A percentile compares a stretch with the other conserved stretches of the same genome.
Evolutionary conservation across 257 asterid species (phyloP).

Genomic region (Solanum paucissectum): DNA sequence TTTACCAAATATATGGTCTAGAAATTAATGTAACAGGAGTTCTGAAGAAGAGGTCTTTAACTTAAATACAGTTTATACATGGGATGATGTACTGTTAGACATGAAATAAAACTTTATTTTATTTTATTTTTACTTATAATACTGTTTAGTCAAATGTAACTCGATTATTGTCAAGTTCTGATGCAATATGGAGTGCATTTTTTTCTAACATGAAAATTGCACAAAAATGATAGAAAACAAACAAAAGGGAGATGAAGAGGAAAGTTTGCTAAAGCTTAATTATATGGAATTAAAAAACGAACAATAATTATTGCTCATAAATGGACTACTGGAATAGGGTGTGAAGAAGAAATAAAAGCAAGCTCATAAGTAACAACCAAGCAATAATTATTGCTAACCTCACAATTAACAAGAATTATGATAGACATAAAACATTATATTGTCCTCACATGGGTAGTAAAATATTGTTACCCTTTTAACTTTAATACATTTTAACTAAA

Average conservation of each 20-base stretch:
- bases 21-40: not conserved
- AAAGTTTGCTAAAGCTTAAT: not conserved
- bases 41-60: not conserved
- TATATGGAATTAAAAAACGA: not conserved
- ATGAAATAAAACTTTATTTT: not conserved
- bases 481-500: no score
- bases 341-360: not conserved
- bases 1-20: not conserved
- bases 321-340: not conserved
- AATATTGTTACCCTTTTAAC: no score
- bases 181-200: not conserved
- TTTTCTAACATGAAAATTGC: not conserved
- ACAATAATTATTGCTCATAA: not conserved
- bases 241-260: not conserved
- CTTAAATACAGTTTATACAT: not conserved
- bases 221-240: not conserved
- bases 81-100: not conserved
- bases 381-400: not conserved
- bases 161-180: not conserved
- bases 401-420: not conserved
- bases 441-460: not conserved
- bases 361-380: not conserved
- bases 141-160: not conserved
- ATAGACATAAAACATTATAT: not conserved
- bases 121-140: not conserved